A percentile compares a stretch with the other conserved stretches of the same genome.
These are phyloP conservation scores for Poronia punctata DNA, from an alignment of 495 filamentous ascomycete genomes.

Conservation along the genomic window DNA sequence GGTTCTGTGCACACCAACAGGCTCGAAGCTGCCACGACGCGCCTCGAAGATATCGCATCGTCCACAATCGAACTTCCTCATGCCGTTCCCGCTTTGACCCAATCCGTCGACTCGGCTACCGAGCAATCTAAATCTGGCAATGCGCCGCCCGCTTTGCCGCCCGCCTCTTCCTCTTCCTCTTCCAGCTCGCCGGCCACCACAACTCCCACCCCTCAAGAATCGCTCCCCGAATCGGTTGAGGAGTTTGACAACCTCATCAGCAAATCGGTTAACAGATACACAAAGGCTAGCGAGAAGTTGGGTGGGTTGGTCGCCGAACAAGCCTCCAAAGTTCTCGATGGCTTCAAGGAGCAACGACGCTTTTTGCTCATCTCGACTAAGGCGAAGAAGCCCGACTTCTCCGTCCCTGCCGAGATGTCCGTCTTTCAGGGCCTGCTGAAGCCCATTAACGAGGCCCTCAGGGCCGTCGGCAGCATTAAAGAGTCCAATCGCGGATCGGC, in stretches of 20 bases:
- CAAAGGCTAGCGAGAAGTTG: slow-evolving; percentile 67
- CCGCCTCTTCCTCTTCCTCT: slow-evolving; percentile 27
- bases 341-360: slow-evolving; percentile 75
- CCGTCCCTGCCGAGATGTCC: slow-evolving; percentile 54
- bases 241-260: slow-evolving; percentile 80
- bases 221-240: slow-evolving; percentile 68
- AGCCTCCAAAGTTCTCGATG: slow-evolving; percentile 36
- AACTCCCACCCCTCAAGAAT: slow-evolving; percentile 42
- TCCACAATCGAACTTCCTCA: slow-evolving; percentile 54
- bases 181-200: slow-evolving; percentile 27
- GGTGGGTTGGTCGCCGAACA: slow-evolving; percentile 76
- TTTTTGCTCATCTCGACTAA: slow-evolving; percentile 85
- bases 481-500: slow-evolving; percentile 68
- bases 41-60: slow-evolving; percentile 91
- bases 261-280: slow-evolving; percentile 67
- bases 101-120: slow-evolving; percentile 28
- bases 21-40: slow-evolving; percentile 93
- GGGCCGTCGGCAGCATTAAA: slow-evolving; percentile 65
- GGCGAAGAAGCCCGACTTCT: slow-evolving; percentile 80
- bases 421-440: slow-evolving; percentile 59
- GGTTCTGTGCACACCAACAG: too few species aligned
- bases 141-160: slow-evolving; percentile 23
- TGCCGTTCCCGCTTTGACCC: slow-evolving; percentile 31
- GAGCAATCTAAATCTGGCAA: slow-evolving; percentile 20
- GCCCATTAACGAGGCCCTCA: slow-evolving; percentile 71